Base-by-base conservation (phyloP, 2,329 filamentous ascomycete species). In the Sclerotinia spermophila region DNA sequence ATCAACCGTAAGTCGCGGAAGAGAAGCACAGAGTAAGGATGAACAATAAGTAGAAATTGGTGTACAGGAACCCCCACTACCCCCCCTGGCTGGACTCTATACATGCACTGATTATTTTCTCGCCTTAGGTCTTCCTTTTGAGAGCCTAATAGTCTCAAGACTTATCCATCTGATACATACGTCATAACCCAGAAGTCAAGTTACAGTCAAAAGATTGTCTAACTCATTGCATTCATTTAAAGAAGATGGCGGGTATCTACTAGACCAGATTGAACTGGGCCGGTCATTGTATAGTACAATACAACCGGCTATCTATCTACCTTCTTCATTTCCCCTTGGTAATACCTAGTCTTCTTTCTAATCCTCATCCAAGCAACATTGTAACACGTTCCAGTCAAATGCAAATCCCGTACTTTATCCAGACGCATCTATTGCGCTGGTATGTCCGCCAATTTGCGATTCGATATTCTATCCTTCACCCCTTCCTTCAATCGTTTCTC, bases 291-390 rank as follows among this genome's bases (percentile, higher is more conserved):
- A 19, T 8, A 42, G 27, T 3, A 35, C 58, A 61, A 27, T 44
- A n/a, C 8, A 42, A n/a, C 58, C 15, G 21, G 30, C 30, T 33
- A 40, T 65, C 24, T 40, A 65, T 40, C 15, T 42, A 44, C 15
- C 38, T 30, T 30, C 38, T 19, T 38, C 45, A 53, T 27, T 35
- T 30, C 61, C 44, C 61, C 61, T 11, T 53, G n/a, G n/a, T 27
- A 17, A 40, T 51, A 51, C n/a, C 45, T 40, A 40, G n/a, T 24
- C 17, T 33, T 35, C 30, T 45, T 45, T 64, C 64, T 44, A 56
- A 11, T 56, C 40, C 64, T 53, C 64, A 67, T 33, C 45, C 27
- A 67, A 42, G 64, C 48, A 56, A 56, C n/a, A 27, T n/a, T 53
- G 48, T n/a, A 53, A 53, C 7, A 17, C 15, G n/a, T 33, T 30